phyloP scores from a whole-genome alignment of 108 stramenopile species.

The Mayamaea pseudoterrestris region DNA sequence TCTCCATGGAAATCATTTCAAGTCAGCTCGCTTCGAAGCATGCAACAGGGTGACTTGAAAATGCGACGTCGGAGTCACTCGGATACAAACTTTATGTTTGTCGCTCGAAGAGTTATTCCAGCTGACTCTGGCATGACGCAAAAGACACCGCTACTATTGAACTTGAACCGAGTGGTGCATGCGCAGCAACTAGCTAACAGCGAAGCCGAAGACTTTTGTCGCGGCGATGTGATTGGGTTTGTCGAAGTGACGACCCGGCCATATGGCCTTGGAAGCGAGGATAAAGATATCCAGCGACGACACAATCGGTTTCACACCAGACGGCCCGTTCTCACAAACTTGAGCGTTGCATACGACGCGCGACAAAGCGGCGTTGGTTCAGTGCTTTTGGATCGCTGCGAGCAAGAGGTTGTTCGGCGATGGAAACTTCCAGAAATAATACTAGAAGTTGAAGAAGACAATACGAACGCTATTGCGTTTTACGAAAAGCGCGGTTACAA shows the following conservation, averaged over 20 bases:
- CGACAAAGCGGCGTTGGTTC: conserved; percentile 58
- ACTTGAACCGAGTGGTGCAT: conserved; percentile 24
- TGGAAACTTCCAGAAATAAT: conserved; percentile 63
- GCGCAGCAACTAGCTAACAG: conserved; percentile 13
- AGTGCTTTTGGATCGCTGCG: conserved; percentile 48
- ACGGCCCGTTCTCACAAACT: conserved; percentile 58
- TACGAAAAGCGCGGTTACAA: conserved; percentile 62
- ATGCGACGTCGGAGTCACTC: conserved; percentile 16
- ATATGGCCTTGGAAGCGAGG: conserved; percentile 42
- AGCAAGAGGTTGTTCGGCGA: conserved; percentile 28
- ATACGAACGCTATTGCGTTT: conserved; percentile 43
- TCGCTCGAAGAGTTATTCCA: conserved; percentile 29
- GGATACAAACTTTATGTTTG: conserved; percentile 36
- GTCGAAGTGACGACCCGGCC: conserved; percentile 53
- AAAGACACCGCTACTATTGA: conserved; percentile 39
- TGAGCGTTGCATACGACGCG: conserved; percentile 41
- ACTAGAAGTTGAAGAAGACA: conserved; percentile 78
- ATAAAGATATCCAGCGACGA: not conserved
- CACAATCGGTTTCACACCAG: not conserved
- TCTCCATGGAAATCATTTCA: conserved; percentile 24
- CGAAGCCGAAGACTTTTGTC: conserved; percentile 17
- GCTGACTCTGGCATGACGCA: conserved; percentile 8
- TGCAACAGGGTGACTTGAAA: conserved; percentile 26
- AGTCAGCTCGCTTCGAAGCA: conserved; percentile 16
- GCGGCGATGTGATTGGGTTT: conserved; percentile 66